These are phyloP conservation scores for Cyclotella cryptica DNA, from an alignment of 108 stramenopile genomes.

Conservation along the genomic window DNA sequence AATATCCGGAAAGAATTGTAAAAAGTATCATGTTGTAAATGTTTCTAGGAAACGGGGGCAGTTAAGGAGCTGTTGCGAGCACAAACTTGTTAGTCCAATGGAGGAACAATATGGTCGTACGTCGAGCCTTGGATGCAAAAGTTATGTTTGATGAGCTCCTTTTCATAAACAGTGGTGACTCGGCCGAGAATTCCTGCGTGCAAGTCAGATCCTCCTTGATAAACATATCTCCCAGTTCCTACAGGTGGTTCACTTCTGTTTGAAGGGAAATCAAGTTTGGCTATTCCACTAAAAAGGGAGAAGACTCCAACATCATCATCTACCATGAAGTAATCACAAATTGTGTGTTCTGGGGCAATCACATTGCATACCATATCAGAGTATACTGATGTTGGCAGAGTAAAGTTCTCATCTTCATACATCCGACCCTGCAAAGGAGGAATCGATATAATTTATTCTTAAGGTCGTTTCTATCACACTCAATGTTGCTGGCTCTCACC, in stretches of 20 bases:
- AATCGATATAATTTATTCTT: background rate
- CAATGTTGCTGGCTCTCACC: background rate
- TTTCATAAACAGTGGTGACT: slow-evolving; percentile 9
- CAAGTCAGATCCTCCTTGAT: slow-evolving; percentile 16
- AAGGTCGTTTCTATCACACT: background rate
- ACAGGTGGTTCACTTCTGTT: background rate
- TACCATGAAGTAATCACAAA: slow-evolving; percentile 7
- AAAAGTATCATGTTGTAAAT: no score
- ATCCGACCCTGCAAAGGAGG: background rate
- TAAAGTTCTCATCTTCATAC: slow-evolving; percentile 3
- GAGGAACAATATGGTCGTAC: slow-evolving; percentile 13
- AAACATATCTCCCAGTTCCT: slow-evolving; percentile 7
- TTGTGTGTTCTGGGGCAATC: background rate
- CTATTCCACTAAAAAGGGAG: slow-evolving; percentile 14
- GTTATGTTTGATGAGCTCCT: slow-evolving; percentile 3
- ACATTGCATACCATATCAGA: slow-evolving; percentile 5
- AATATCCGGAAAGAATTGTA: no score
- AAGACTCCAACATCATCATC: slow-evolving; percentile 19
- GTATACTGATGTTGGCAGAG: background rate
- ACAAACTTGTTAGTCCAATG: background rate
- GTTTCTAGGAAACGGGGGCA: no score
- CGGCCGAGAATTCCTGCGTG: slow-evolving; percentile 12
- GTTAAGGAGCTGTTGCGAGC: no score
- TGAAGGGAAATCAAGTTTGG: slow-evolving; percentile 1
- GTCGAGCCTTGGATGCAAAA: slow-evolving; percentile 21